Base-by-base conservation (phyloP, 176 grass and related monocot genomes). In the Triticum urartu region DNA sequence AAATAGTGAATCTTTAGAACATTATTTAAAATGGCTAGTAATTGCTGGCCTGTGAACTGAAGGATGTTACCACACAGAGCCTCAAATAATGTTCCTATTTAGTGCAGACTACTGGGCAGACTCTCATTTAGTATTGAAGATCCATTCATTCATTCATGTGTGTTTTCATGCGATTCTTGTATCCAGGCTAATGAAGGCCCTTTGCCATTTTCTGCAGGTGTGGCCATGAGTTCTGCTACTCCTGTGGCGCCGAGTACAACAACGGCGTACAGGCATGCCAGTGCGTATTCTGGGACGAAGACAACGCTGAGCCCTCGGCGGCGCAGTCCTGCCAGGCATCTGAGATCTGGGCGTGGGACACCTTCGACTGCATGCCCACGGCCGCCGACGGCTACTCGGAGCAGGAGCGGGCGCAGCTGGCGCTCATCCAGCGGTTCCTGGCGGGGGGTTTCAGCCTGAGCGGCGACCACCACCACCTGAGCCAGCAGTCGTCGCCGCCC, bases 191-290 rank as follows among this genome's bases (percentile, higher is more conserved):
- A 86, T 79, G 30, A 50, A 66, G 6, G 33, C 7, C 36, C 10
- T 42, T 40, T 77, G 26, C 66, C 12, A 52, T 72, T 89, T 89
- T 87, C 5, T 80, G 40, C 89, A 99, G 97, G 94, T 99, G 97
- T 22, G 97, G 94, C 13, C 94, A 99, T 12, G 97, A 99, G 89
- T 99, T 99, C 80, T 99, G 97, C 87, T 99, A 94, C 85, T 91
- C 87, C 25, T 99, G 97, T 59, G 87, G 89, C 5, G 77, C 94
- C 21, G 97, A 99, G 66, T 99, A 99, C 72, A 87, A 52, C 42
- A 75, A 75, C 4, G 97, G 94, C 8, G 69, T 96, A 13, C 94
- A 96, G 84, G 87, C 92, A 76, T 99, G 97, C 81, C 97, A 99
- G 28, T 99, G 97, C 34, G 79, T 87, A 3, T 97, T 93, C 79